Base-by-base conservation (phyloP, 306 rosid genomes). In the Erythrophleum fordii region DNA sequence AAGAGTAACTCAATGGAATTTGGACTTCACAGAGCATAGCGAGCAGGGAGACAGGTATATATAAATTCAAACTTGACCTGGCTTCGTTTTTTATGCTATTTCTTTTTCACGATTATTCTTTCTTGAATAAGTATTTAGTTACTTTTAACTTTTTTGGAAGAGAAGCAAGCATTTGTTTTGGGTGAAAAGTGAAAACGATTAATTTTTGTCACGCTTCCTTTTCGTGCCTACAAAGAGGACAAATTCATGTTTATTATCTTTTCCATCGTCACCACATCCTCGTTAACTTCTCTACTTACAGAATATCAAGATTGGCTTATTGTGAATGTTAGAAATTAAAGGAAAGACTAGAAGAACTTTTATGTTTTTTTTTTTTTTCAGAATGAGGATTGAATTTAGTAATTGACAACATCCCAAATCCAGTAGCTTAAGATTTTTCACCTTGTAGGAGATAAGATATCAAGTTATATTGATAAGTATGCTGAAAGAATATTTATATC, bases 1-100 rank as follows among this genome's bases (percentile, higher is more conserved):
- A 81, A 89, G 99, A 85, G 96, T 95, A 46, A 91, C 93, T 29
- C 99, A 95, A 29, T 95, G 99, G 99, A 95, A 95, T 83, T 79
- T 95, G 93, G 99, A 95, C 85, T 95, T 95, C 88, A 87, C 99
- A 0, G 89, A 93, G 75, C 92, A 87, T 31, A 95, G 98, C 75
- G 99, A 95, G 78, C 99, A 95, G 73, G 99, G 97, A 44, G 99
- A 95, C 62, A 93, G 98, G 99, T 95, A 81, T 44, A 42, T 60
- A 12, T 28, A 46, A 23, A 41, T 65, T 0, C 13, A 41, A 20
- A 69, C 11, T 35, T 76, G 42, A 46, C 60, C 5, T 46, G 16
- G 11, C 52, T 49, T 35, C 2, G 18, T 48, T 12, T n/a, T 39
- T 29, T 12, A 14, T 37, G 22, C 23, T 7, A 0, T 14, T 53